Conservation (phyloP, 2,329 filamentous ascomycete genomes). For the Akanthomyces dipterigenus region DNA sequence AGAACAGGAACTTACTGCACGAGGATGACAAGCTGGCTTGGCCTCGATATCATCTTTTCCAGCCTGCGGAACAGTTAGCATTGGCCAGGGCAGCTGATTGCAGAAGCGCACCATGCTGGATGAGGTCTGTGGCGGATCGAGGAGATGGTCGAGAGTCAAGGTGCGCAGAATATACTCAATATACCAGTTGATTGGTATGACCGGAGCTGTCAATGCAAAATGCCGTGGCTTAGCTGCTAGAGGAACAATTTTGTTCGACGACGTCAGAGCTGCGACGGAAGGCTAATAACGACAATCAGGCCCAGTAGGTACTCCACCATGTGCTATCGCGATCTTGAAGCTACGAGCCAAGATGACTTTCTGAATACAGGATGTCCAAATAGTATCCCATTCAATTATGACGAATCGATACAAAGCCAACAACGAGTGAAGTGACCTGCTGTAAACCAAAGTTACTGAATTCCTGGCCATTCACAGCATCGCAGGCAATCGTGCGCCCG, state of each 20-base stretch:
- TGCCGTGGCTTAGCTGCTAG: background rate
- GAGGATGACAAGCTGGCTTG: constrained; percentile 76
- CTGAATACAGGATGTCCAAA: too few relatives aligned
- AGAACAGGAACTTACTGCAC: constrained; percentile 55
- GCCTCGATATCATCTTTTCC: constrained; percentile 65
- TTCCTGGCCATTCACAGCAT: background rate
- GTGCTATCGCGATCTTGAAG: too few relatives aligned
- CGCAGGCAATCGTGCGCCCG: background rate
- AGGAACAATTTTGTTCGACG: background rate
- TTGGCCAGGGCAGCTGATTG: background rate
- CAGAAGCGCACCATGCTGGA: background rate
- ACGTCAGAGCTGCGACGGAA: background rate
- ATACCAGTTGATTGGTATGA: background rate
- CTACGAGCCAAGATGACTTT: too few relatives aligned
- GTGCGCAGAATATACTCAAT: background rate
- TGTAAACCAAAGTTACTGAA: background rate
- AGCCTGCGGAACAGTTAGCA: constrained; percentile 11
- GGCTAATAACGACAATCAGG: background rate
- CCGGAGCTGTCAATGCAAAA: background rate
- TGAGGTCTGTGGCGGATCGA: background rate
- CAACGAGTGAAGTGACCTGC: background rate
- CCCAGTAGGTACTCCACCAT: background rate
- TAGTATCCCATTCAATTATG: background rate
- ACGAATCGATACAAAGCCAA: background rate
- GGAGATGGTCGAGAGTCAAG: background rate